Percentiles rank a stretch among this genome's conserved stretches.
These are phyloP conservation scores for Andalucia godoyi DNA, from an alignment of 78 protist genomes.

Conservation along the genomic window DNA sequence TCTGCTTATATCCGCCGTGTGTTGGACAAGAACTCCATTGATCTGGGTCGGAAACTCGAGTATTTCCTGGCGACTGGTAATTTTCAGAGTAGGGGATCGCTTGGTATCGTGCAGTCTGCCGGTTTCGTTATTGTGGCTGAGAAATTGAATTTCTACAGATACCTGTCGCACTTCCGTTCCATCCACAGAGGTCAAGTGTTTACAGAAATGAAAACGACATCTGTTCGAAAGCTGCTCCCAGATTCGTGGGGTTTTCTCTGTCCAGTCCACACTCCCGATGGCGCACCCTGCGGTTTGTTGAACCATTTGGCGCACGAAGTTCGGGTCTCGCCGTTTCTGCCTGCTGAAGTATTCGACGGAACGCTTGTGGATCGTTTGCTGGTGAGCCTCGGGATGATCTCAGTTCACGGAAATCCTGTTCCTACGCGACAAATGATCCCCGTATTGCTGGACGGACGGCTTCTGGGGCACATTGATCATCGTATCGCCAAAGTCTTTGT, in stretches of 20 bases:
- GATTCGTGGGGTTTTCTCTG: constrained; percentile 95
- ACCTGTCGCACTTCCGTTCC: constrained; percentile 41
- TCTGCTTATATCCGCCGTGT: not conserved
- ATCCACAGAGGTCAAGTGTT: constrained; percentile 23
- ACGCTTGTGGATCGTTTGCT: not conserved
- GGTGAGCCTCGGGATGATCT: not conserved
- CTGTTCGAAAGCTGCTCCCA: constrained; percentile 87
- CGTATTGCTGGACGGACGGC: constrained; percentile 15
- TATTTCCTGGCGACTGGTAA: constrained; percentile 84
- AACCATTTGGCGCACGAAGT: constrained; percentile 71
- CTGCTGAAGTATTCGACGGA: no score
- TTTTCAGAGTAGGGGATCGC: constrained; percentile 6
- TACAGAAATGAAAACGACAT: constrained; percentile 51
- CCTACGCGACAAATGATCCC: not conserved
- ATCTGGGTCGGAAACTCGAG: constrained; percentile 19
- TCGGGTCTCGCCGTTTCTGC: no score
- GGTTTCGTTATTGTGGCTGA: constrained; percentile 92
- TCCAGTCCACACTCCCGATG: constrained; percentile 99
- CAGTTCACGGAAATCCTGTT: not conserved
- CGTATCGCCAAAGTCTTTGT: not conserved
- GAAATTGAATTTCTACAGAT: constrained; percentile 79
- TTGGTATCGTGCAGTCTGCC: constrained; percentile 28
- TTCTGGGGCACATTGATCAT: constrained; percentile 9
- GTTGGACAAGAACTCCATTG: not conserved
- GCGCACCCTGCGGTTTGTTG: constrained; percentile 97